phyloP scores from a whole-genome alignment of 2,329 filamentous ascomycete genomes.

The Coleophoma eucalyptorum region DNA sequence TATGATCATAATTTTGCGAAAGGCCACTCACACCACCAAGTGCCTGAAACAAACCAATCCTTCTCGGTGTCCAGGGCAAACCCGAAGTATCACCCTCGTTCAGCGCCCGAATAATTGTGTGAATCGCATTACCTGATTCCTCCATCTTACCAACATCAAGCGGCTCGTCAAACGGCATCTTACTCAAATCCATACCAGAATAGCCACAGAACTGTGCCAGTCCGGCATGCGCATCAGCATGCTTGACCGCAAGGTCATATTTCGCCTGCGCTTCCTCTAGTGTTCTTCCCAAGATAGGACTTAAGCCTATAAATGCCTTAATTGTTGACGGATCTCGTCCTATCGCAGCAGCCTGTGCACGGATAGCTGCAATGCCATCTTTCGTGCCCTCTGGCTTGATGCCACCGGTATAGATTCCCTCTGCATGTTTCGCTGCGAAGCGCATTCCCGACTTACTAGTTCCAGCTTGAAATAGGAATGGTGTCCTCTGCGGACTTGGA shows the following conservation, averaged over 20 bases:
- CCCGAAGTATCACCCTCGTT: conserved; percentile 51
- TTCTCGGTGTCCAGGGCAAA: conserved; percentile 70
- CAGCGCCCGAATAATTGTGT: conserved; percentile 47
- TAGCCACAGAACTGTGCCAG: conserved; percentile 68
- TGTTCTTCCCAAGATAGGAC: conserved; percentile 60
- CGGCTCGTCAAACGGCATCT: conserved; percentile 59
- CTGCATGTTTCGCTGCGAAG: conserved; percentile 66
- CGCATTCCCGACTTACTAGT: conserved; percentile 61
- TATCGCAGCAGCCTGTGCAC: conserved; percentile 45
- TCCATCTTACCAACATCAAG: conserved; percentile 32
- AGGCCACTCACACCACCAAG: conserved; percentile 59
- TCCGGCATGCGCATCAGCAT: conserved; percentile 60
- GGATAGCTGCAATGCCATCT: conserved; percentile 58
- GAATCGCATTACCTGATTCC: conserved; percentile 40
- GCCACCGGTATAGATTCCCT: conserved; percentile 65
- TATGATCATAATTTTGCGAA: too few species aligned
- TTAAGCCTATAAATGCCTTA: conserved; percentile 65
- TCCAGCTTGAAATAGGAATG: conserved; percentile 66
- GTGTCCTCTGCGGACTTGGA: conserved; percentile 64
- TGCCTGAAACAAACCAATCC: conserved; percentile 63
- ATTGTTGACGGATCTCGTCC: conserved; percentile 57
- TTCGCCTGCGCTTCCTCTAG: conserved; percentile 64
- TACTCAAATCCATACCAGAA: conserved; percentile 64
- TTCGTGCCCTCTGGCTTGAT: conserved; percentile 57
- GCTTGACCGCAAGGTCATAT: conserved; percentile 53